Base-by-base conservation (phyloP, 2,329 filamentous ascomycete species). In the Fusarium transvaalense region DNA sequence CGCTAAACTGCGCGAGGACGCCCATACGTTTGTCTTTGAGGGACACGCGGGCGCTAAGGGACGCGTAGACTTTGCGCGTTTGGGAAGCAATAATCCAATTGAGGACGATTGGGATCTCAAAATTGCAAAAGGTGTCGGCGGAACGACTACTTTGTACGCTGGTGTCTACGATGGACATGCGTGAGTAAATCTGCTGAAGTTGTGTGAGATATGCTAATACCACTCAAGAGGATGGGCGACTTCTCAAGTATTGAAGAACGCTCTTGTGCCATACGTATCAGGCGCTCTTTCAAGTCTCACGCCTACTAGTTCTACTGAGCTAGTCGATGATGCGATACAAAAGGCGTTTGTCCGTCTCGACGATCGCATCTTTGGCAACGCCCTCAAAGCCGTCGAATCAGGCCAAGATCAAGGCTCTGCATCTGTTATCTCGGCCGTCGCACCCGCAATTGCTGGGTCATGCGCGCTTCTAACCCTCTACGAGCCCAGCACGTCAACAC, bases 391-490 rank as follows among this genome's bases (percentile, higher is more conserved):
- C 6, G 60, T 76, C 23, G 62, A 75, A 6, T 74, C 71, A 1
- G 71, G 64, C 54, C 55, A 64, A 66, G 74, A 74, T 56, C 71
- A 76, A 67, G 64, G 78, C 57, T 65, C 71, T 7, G 69, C 75
- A 2, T 66, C 74, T 19, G 76, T 69, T 43, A 64, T 78, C 27
- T 54, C 74, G 2, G 76, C 76, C 14, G 67, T 84, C 6, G 74
- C 78, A 6, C 76, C 81, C 1, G 77, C 80, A 5, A 74, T 78
- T 27, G 76, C 80, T 2, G 89, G 89, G 7, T 90, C 88, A 6
- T 91, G 89, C 67, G 89, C 89, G 13, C 79, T 91, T 1, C 79
- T 92, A 3, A 83, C 88, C 1, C 77, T 91, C 3, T 91, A 87
- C 72, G 88, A 92, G 64, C 82, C 87, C 0, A 60, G 70, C 1